These are phyloP conservation scores for Neostapfia colusana DNA, from an alignment of 176 grass and related monocot species.

Conservation along the genomic window DNA sequence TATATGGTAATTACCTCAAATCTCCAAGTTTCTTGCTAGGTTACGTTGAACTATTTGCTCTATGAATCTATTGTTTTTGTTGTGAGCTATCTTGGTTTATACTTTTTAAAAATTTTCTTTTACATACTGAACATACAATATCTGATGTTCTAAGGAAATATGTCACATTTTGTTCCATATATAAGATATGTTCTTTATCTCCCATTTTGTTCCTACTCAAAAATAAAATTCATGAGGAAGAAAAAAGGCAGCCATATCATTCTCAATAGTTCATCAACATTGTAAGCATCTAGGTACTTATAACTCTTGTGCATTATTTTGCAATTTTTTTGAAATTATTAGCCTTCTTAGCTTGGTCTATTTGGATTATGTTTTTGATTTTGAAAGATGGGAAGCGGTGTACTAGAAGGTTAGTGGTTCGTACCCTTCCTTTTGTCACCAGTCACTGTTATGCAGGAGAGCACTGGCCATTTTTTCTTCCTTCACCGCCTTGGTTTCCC, in stretches of 20 bases:
- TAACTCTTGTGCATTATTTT: neutral
- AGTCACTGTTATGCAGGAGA: neutral
- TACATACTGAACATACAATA: neutral
- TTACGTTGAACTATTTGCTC: slow-evolving; percentile 17
- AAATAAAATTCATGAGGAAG: neutral
- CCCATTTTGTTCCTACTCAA: neutral
- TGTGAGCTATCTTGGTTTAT: neutral
- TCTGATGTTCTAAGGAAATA: neutral
- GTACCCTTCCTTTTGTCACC: neutral
- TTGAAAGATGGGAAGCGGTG: neutral
- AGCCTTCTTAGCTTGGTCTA: neutral
- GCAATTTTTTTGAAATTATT: neutral
- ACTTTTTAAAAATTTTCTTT: slow-evolving; percentile 9
- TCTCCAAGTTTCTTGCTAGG: slow-evolving; percentile 9
- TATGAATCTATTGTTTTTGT: neutral
- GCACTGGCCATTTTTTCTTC: neutral
- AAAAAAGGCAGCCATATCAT: neutral
- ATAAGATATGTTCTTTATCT: neutral
- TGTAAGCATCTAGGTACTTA: neutral
- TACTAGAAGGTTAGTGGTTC: neutral
- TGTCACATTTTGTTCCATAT: neutral
- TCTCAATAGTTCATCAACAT: neutral
- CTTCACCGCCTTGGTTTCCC: neutral
- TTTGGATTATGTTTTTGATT: slow-evolving; percentile 13
- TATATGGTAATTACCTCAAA: slow-evolving; percentile 63